phyloP scores from a whole-genome alignment of 2,329 filamentous ascomycete species.

The Diaporthe australafricana region DNA sequence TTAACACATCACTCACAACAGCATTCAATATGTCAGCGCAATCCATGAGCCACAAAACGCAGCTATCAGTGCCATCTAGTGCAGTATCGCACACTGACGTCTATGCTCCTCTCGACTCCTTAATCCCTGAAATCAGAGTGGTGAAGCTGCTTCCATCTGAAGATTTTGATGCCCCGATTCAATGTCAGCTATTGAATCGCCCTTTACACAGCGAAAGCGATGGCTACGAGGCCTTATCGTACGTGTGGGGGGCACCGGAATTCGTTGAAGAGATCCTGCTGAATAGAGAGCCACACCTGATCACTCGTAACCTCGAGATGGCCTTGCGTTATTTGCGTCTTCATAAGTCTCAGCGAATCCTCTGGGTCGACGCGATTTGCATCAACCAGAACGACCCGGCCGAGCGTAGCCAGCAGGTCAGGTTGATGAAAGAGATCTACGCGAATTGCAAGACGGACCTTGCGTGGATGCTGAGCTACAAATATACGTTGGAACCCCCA shows the following conservation, averaged over 20 bases:
- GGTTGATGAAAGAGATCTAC: slow-evolving; percentile 50
- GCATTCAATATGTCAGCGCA: neutral
- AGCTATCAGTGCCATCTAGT: too few species aligned
- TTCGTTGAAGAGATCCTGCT: slow-evolving; percentile 22
- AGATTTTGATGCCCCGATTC: neutral
- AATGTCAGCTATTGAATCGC: slow-evolving; percentile 5
- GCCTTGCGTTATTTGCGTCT: slow-evolving; percentile 32
- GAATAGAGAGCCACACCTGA: neutral
- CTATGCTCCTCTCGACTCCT: slow-evolving; percentile 14
- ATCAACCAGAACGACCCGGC: slow-evolving; percentile 35
- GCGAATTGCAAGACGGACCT: neutral
- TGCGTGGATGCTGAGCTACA: slow-evolving; percentile 28
- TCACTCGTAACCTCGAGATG: slow-evolving; percentile 28
- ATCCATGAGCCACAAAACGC: neutral
- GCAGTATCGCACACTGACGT: too few species aligned
- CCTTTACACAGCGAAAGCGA: slow-evolving; percentile 14
- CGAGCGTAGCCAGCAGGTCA: slow-evolving; percentile 36
- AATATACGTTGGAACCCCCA: too few species aligned
- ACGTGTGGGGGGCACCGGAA: slow-evolving; percentile 35
- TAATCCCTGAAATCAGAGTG: slow-evolving; percentile 35
- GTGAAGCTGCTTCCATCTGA: slow-evolving; percentile 32
- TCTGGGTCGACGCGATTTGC: too few species aligned
- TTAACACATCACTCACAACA: neutral
- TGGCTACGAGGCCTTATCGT: slow-evolving; percentile 38
- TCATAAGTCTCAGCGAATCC: neutral